Evolutionary conservation across 2,329 filamentous ascomycete genomes (phyloP), one percentile per base, ranked within the genome.

Genomic region (Diaporthe batatas): DNA sequence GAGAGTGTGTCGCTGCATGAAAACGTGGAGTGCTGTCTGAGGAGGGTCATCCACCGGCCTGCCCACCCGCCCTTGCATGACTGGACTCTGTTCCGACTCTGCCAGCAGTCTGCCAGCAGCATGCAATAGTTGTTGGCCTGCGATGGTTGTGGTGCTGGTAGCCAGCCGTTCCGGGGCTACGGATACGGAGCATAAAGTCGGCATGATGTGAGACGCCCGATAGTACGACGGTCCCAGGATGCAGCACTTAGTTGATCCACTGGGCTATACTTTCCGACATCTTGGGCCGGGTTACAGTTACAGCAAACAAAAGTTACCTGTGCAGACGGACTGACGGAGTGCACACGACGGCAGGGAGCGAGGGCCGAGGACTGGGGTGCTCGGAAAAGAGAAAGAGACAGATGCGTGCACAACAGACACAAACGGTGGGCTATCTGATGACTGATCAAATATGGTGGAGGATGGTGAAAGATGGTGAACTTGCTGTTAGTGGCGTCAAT

Each of bases 191-290:
- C 62, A 65, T 65, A 25, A 65, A 51, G 36, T 65, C 62, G 62
- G 62, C 62, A 65, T 51, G 29, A 65, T 51, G 44, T 65, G 62
- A 65, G 62, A 65, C 62, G 62, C 44, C 62, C 62, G 62, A 47
- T 65, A 36, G 44, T 65, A 65, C 23, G 62, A 51, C 62, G 44
- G 62, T 65, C 34, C 62, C 44, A 65, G 62, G 62, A 65, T 65
- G 62, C 62, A 51, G 62, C 62, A 36, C 62, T 51, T 51, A 65
- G 21, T 36, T 36, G 62, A 39, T 25, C 14, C n/a, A 51, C 14
- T 34, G 44, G 44, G 47, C 29, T 51, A 51, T 51, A 51, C 32
- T 65, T 51, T 51, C 44, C 62, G 62, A 32, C 18, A 11, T 21
- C 42, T 18, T 25, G 44, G 23, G 32, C 44, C 21, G 44, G 18